phyloP scores from a whole-genome alignment of 177 flowering plant genomes.

The Vitis hybrid region DNA sequence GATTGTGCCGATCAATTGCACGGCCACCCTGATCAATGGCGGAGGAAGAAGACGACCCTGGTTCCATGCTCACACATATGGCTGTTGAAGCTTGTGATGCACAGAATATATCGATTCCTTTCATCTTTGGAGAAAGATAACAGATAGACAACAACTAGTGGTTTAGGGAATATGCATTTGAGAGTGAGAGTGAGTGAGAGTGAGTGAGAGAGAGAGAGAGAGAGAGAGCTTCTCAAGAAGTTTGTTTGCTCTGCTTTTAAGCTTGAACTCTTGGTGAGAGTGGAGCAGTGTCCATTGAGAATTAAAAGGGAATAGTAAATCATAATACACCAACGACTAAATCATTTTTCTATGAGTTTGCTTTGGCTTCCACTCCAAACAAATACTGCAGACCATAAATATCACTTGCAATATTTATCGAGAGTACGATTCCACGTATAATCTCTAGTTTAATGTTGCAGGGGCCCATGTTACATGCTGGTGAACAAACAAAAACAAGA shows the following conservation, averaged over 20 bases:
- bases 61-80: constrained; percentile 40
- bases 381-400: too few relatives aligned
- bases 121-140: constrained; percentile 20
- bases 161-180: constrained; percentile 18
- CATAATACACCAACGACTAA: too few relatives aligned
- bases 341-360: too few relatives aligned
- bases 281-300: neutral
- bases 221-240: constrained; percentile 7
- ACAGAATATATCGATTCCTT: constrained; percentile 42
- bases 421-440: too few relatives aligned
- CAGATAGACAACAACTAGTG: constrained; percentile 1
- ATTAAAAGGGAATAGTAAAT: too few relatives aligned
- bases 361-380: too few relatives aligned
- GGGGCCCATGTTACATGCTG: too few relatives aligned
- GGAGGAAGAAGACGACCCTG: constrained; percentile 21
- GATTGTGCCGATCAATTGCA: constrained; percentile 52
- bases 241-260: constrained; percentile 15
- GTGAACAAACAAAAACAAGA: too few relatives aligned
- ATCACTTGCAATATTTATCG: too few relatives aligned
- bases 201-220: constrained; percentile 12
- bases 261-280: neutral
- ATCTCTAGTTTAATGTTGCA: too few relatives aligned
- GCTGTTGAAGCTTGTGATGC: constrained; percentile 57
- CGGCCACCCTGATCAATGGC: constrained; percentile 27
- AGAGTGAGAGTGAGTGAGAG: constrained; percentile 2